phyloP scores from a whole-genome alignment of 768 basidiomycete genomes.

The Tylopilus sp. region DNA sequence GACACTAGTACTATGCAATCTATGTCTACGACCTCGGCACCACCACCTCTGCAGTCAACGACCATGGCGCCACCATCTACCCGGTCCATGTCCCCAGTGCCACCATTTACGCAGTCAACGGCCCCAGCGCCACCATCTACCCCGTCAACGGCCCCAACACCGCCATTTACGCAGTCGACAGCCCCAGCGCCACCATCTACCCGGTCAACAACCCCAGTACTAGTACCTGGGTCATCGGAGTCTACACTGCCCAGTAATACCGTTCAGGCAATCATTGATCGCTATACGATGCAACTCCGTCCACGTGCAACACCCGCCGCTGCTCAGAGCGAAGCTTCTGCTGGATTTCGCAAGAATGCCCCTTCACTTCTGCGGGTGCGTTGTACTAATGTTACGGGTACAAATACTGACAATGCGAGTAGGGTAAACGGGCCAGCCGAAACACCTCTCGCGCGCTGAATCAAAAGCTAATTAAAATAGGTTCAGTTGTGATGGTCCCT shows the following conservation, averaged over 20 bases:
- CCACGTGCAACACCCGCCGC: neutral
- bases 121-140: no score
- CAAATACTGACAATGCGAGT: neutral
- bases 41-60: neutral
- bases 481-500: constrained; percentile 1
- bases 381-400: neutral
- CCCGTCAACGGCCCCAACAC: no score
- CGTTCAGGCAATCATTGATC: neutral
- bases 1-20: neutral
- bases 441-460: neutral
- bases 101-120: neutral
- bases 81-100: neutral
- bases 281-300: neutral
- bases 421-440: neutral
- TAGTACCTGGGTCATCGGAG: no score
- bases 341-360: neutral
- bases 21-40: neutral
- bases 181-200: no score
- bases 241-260: no score
- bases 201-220: no score
- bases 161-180: neutral
- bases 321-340: neutral
- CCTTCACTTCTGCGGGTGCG: neutral
- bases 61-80: neutral
- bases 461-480: constrained; percentile 2